Percentiles rank a stretch among this genome's conserved stretches.
phyloP scores from a whole-genome alignment of 2,329 filamentous ascomycete species.

The Cordyceps javanica region DNA sequence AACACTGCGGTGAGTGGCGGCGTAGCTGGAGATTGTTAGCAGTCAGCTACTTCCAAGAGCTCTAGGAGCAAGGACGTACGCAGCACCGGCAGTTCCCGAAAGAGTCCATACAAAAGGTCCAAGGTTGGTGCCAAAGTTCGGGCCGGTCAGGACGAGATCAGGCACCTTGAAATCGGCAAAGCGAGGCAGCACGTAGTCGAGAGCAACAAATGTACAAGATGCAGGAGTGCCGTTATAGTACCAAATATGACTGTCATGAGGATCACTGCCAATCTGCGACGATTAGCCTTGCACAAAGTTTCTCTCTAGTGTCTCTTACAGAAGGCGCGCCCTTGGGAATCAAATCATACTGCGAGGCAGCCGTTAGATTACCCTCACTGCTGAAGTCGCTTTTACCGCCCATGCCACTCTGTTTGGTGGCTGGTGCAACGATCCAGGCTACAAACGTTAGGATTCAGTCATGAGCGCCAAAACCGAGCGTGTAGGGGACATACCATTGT shows the following conservation, averaged over 20 bases:
- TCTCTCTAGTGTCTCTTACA: constrained; percentile 13
- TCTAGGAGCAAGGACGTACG: constrained; percentile 16
- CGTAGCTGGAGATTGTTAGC: constrained; percentile 32
- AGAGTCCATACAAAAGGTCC: constrained; percentile 49
- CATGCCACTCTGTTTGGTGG: constrained; percentile 24
- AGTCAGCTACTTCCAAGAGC: neutral
- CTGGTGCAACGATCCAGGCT: constrained; percentile 27
- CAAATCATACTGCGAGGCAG: constrained; percentile 22
- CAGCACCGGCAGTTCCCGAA: constrained; percentile 43
- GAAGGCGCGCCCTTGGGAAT: constrained; percentile 25
- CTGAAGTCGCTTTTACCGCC: constrained; percentile 25
- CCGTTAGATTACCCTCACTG: constrained; percentile 22
- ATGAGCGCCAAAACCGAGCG: too few species aligned
- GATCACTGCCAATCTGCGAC: constrained; percentile 38
- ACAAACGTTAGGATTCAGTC: neutral
- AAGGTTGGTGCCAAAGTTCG: constrained; percentile 49
- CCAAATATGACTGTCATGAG: constrained; percentile 47
- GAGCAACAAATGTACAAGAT: constrained; percentile 47
- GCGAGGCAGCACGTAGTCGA: constrained; percentile 49
- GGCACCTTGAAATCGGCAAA: constrained; percentile 42
- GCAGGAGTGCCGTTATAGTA: constrained; percentile 56
- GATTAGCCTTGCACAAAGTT: neutral
- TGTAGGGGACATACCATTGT: constrained; percentile 19
- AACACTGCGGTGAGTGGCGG: constrained; percentile 41
- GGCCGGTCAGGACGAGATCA: constrained; percentile 49